These are phyloP conservation scores for Nigrospora sphaerica DNA, from an alignment of 2,329 filamentous ascomycete species.

Conservation along the genomic window DNA sequence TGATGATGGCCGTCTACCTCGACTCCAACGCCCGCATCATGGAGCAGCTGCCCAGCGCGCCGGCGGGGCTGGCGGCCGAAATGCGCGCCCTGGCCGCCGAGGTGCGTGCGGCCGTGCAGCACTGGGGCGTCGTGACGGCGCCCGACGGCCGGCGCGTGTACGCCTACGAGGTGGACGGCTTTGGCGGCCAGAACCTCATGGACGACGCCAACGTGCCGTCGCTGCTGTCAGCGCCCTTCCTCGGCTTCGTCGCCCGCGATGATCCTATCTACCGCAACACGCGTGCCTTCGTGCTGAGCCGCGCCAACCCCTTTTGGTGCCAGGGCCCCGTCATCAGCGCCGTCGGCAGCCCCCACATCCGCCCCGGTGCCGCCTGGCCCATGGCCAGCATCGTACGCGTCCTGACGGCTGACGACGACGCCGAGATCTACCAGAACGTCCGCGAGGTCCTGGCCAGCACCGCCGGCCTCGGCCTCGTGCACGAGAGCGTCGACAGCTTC, in stretches of 20 bases:
- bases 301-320: slow-evolving; percentile 68
- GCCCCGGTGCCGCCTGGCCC: slow-evolving; percentile 73
- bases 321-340: slow-evolving; percentile 43
- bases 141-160: slow-evolving; percentile 52
- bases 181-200: slow-evolving; percentile 51
- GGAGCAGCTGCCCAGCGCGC: slow-evolving; percentile 23
- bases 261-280: slow-evolving; percentile 67
- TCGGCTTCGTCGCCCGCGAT: slow-evolving; percentile 36
- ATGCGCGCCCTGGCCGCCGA: slow-evolving; percentile 49
- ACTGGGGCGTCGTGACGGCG: slow-evolving; percentile 50
- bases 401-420: slow-evolving; percentile 48
- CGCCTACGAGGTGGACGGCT: slow-evolving; percentile 62
- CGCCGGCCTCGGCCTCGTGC: slow-evolving; percentile 28
- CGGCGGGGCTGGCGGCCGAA: slow-evolving; percentile 23
- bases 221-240: slow-evolving; percentile 47
- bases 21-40: slow-evolving; percentile 29
- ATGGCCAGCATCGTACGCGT: slow-evolving; percentile 78
- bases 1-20: slow-evolving; percentile 57
- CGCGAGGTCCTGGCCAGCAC: slow-evolving; percentile 22
- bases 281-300: slow-evolving; percentile 63
- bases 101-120: slow-evolving; percentile 57
- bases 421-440: slow-evolving; percentile 26
- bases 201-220: slow-evolving; percentile 57
- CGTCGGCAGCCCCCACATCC: slow-evolving; percentile 45
- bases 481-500: slow-evolving; percentile 33